These are phyloP conservation scores for Mycosarcoma mackinlayi DNA, from an alignment of 1,284 basidiomycete species.

Conservation along the genomic window DNA sequence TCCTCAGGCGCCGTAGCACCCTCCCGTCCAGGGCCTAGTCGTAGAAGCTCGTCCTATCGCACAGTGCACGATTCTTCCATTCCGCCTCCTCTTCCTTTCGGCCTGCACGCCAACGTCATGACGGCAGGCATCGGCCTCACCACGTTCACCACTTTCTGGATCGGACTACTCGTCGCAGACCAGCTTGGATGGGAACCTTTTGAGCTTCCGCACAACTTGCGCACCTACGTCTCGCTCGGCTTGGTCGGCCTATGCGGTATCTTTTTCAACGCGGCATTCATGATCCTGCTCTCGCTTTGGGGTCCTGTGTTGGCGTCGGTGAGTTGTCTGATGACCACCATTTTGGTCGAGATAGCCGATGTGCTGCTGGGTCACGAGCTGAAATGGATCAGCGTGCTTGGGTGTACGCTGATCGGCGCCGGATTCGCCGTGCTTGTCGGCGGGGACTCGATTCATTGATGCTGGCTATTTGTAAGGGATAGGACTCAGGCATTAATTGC, in stretches of 20 bases:
- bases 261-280: slow-evolving; percentile 65
- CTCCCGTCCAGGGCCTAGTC: slow-evolving; percentile 10
- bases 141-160: slow-evolving; percentile 59
- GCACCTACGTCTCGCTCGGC: slow-evolving; percentile 38
- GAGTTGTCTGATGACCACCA: slow-evolving; percentile 64
- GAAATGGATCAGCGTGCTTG: slow-evolving; percentile 56
- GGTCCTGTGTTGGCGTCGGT: slow-evolving; percentile 66
- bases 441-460: slow-evolving; percentile 34
- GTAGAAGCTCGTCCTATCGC: slow-evolving; percentile 30
- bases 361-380: slow-evolving; percentile 56
- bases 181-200: slow-evolving; percentile 55
- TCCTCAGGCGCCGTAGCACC: too few relatives aligned
- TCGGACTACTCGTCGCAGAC: slow-evolving; percentile 56
- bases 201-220: slow-evolving; percentile 54
- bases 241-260: slow-evolving; percentile 58
- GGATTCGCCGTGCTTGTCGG: slow-evolving; percentile 60
- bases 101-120: slow-evolving; percentile 65
- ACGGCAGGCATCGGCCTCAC: slow-evolving; percentile 64
- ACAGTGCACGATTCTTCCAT: slow-evolving; percentile 35
- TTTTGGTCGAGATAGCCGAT: slow-evolving; percentile 60
- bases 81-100: slow-evolving; percentile 65
- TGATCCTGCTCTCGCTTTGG: slow-evolving; percentile 64
- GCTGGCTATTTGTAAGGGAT: too few relatives aligned
- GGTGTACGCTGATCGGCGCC: slow-evolving; percentile 57
- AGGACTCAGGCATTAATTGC: too few relatives aligned